Percentiles rank a stretch among this genome's conserved stretches.
Conservation (phyloP, 2,329 filamentous ascomycete genomes). For the Epichloe glyceriae region DNA sequence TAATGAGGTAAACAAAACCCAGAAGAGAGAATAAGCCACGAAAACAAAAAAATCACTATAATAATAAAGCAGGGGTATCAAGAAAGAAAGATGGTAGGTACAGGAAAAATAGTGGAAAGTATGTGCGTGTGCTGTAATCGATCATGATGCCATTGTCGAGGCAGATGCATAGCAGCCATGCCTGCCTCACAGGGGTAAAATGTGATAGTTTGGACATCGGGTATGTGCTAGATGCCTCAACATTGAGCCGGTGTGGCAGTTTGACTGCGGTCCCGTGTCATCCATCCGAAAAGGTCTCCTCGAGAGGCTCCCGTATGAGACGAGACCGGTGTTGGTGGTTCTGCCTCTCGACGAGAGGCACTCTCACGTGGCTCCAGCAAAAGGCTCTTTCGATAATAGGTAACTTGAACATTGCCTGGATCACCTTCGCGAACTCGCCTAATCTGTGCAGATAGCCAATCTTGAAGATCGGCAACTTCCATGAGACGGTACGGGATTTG, state of each 20-base stretch:
- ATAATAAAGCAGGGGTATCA: slow-evolving; percentile 6
- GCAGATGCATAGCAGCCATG: background rate
- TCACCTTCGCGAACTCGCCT: slow-evolving; percentile 54
- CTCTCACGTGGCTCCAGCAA: slow-evolving; percentile 65
- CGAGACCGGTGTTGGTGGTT: slow-evolving; percentile 19
- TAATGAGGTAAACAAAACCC: background rate
- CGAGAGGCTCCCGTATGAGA: slow-evolving; percentile 18
- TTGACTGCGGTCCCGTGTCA: slow-evolving; percentile 32
- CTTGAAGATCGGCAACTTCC: slow-evolving; percentile 77
- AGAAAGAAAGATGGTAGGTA: slow-evolving; percentile 1
- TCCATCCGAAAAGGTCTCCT: slow-evolving; percentile 37
- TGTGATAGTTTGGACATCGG: background rate
- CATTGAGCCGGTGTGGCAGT: slow-evolving; percentile 13
- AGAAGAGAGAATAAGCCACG: background rate
- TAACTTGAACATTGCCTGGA: slow-evolving; percentile 44
- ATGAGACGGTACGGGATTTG: slow-evolving; percentile 82
- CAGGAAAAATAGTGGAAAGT: background rate
- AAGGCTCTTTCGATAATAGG: slow-evolving; percentile 69
- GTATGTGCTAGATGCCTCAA: background rate
- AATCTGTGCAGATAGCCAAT: slow-evolving; percentile 81
- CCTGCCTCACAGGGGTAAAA: background rate
- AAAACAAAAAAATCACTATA: background rate
- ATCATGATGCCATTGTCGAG: background rate
- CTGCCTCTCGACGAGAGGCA: slow-evolving; percentile 19
- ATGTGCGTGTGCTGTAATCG: background rate